phyloP scores from a whole-genome alignment of 176 grass and related monocot species.

The Metroxylon sagu region DNA sequence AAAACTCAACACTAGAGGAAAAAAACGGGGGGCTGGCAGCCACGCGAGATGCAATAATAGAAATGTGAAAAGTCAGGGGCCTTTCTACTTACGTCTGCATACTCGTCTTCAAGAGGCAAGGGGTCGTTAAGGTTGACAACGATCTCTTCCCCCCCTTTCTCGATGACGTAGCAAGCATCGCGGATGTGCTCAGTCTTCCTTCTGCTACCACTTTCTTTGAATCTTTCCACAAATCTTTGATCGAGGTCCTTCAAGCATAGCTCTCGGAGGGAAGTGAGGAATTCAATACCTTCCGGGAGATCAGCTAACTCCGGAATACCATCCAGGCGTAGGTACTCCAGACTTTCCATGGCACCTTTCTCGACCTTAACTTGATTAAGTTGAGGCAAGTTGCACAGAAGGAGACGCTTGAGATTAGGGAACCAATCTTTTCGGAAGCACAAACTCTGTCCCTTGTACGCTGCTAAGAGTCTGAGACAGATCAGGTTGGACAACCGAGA shows the following conservation, averaged over 20 bases:
- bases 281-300: not conserved
- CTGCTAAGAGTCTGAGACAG: not conserved
- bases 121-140: too few relatives aligned
- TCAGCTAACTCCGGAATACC: not conserved
- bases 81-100: too few relatives aligned
- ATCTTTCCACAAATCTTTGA: not conserved
- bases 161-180: not conserved
- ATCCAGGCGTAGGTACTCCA: not conserved
- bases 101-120: too few relatives aligned
- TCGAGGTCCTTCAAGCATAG: not conserved
- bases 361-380: conserved; percentile 2
- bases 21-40: too few relatives aligned
- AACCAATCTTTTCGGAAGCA: conserved; percentile 6
- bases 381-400: not conserved
- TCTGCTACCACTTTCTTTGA: not conserved
- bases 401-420: not conserved
- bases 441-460: not conserved
- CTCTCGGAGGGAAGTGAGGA: not conserved
- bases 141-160: too few relatives aligned
- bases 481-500: conserved; percentile 26
- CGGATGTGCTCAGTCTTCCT: not conserved
- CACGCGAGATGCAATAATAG: too few relatives aligned
- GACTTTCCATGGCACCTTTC: not conserved
- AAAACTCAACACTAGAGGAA: too few relatives aligned
- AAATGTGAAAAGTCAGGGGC: too few relatives aligned